Base-by-base conservation (phyloP, 23 red algal species). In the Cyanidioschyzon merolae region DNA sequence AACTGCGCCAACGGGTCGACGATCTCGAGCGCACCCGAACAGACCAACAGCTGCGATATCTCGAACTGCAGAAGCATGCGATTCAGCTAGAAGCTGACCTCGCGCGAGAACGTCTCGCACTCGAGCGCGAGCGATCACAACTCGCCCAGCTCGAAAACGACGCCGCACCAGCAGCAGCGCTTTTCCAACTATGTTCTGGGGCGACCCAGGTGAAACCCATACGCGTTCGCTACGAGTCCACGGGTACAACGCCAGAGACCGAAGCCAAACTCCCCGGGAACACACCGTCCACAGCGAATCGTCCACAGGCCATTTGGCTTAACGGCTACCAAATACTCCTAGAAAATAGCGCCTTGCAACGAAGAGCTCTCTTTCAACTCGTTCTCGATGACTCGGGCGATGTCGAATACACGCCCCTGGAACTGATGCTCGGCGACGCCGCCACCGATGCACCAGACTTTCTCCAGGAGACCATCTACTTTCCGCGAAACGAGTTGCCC, bases 401-500 rank as follows among this genome's bases (percentile, higher is more conserved):
- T 25, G 30, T 71, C 63, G 63, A 71, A 27, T 71, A 71, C 63
- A 71, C 21, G 12, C 63, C 63, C 12, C 29, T 71, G 63, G 63
- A 71, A 27, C n/a, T 71, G 63, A 7, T 7, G 29, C 32, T 71
- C 29, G 63, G 63, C 63, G 63, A 71, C n/a, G n/a, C 21, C 63
- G n/a, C 63, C 63, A 35, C 63, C 21, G 45, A 54, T 15, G 63
- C 63, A 27, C 63, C 63, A 7, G 21, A 25, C n/a, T 71, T 71
- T 35, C 63, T 71, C n/a, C 32, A 71, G 12, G 63, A 71, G 63
- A 32, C 63, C n/a, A 71, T 71, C 63, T 71, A 32, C 29, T 71
- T 71, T 27, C n/a, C 63, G 63, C 63, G 32, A 27, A 32, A 25
- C 63, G 63, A 71, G 32, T 32, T 71, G 29, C 63, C 63, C 12